Percentiles rank a stretch among this genome's conserved stretches.
These are phyloP conservation scores for Halteria grandinella DNA, from an alignment of 73 alveolate species.

Conservation along the genomic window DNA sequence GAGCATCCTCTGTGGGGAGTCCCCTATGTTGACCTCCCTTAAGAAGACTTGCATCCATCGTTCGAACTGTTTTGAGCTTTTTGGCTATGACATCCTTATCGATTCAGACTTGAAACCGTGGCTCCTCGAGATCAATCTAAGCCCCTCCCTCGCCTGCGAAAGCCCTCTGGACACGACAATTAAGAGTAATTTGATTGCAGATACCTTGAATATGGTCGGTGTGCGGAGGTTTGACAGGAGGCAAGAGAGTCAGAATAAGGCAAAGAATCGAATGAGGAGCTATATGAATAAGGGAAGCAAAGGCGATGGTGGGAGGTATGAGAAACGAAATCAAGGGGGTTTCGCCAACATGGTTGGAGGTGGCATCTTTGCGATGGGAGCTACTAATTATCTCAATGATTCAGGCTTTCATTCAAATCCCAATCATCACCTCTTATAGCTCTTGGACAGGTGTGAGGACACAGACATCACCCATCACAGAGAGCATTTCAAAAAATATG, in stretches of 20 bases:
- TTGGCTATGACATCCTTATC: constrained; percentile 84
- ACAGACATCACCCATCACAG: constrained; percentile 3
- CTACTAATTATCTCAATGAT: too few species aligned
- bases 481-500: constrained; percentile 9
- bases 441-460: constrained; percentile 15
- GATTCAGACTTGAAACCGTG: constrained; percentile 88
- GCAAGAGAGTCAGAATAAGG: constrained; percentile 54
- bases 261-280: constrained; percentile 59
- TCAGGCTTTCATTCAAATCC: constrained; percentile 21
- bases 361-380: too few species aligned
- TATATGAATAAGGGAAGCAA: constrained; percentile 66
- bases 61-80: constrained; percentile 86
- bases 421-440: background rate
- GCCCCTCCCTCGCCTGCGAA: constrained; percentile 80
- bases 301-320: background rate
- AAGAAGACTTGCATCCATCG: constrained; percentile 66
- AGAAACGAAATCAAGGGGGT: background rate
- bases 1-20: constrained; percentile 73
- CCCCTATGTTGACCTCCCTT: constrained; percentile 57
- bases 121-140: constrained; percentile 85
- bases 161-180: constrained; percentile 74
- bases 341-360: too few species aligned
- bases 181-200: constrained; percentile 78
- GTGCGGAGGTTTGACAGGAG: constrained; percentile 66
- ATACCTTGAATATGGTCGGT: constrained; percentile 75